Percentiles rank a stretch among this genome's conserved stretches.
phyloP scores from a whole-genome alignment of 2,329 filamentous ascomycete genomes.

The Meredithiella fracta region DNA sequence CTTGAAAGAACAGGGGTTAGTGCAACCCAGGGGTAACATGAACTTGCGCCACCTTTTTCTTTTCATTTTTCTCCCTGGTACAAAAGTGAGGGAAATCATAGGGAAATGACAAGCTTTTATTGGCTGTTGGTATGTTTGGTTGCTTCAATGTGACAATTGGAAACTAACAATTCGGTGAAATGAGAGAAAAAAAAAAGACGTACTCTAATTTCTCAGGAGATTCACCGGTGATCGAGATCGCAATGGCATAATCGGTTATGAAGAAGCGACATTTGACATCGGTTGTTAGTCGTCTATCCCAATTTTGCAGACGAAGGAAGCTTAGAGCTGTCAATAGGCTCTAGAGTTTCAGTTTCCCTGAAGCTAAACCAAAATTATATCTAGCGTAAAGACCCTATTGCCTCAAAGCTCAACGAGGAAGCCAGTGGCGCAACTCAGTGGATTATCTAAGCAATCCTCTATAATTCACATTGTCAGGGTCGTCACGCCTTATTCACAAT shows the following conservation, averaged over 20 bases:
- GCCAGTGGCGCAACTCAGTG: neutral
- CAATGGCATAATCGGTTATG: neutral
- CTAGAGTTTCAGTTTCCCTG: neutral
- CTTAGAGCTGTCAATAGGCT: neutral
- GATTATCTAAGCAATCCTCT: neutral
- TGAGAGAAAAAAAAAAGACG: neutral
- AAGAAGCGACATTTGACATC: neutral
- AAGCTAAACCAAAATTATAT: neutral
- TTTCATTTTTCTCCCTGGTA: too few species aligned
- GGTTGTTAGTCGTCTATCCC: too few species aligned
- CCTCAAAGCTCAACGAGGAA: too few species aligned
- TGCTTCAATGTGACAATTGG: neutral
- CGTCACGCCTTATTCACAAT: too few species aligned
- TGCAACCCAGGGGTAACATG: neutral
- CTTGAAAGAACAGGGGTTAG: neutral
- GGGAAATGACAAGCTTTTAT: too few species aligned
- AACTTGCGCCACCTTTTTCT: neutral
- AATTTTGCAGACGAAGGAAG: too few species aligned
- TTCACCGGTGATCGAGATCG: neutral
- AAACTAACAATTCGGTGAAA: neutral
- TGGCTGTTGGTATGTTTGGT: neutral
- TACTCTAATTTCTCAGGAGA: neutral
- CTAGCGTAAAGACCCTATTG: neutral
- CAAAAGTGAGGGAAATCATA: too few species aligned
- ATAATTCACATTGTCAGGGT: neutral